Evolutionary conservation across 768 basidiomycete species (phyloP), one percentile per base, ranked within the genome.

Genomic region (Tricholoma matsutake): DNA sequence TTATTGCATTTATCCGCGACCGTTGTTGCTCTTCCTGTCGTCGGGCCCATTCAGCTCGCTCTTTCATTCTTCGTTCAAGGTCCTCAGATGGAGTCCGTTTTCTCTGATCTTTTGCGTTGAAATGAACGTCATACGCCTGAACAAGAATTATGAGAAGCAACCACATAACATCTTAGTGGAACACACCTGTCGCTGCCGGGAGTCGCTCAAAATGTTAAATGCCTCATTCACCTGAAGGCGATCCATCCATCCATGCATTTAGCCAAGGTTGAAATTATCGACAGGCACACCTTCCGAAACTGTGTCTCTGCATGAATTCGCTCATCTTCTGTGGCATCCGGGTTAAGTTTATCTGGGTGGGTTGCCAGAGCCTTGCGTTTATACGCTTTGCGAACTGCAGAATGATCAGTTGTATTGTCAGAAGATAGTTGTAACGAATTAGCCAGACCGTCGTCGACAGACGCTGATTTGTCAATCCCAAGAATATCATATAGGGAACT

Each of bases 301-400:
- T 79, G 80, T 39, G 79, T 78, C 66, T 83, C 82, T 7, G 87
- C 84, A 18, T 68, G 75, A 58, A 79, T 77, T 67, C 81, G 85
- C 61, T 83, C 82, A 59, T 77, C 72, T 47, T 80, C 79, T 45
- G 74, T 81, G 7, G 83, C 82, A 31, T 72, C 72, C 37, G 80
- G 84, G 10, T 82, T 82, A 52, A 89, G 81, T 65, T 88, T 89
- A 65, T 90, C 88, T 9, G 88, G 88, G 68, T 90, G 88, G 1
- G 89, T 89, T 69, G 87, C 86, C 28, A 90, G 76, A 9, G 83
- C 87, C 65, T 82, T 85, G 62, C 81, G 82, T 67, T 82, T 86
- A 71, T 89, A 90, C 1, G 86, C 87, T 65, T 78, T 85, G 55
- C 86, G 83, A 59, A 90, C 88, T 88, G 63, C 7, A 51, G 18